Evolutionary conservation across 1,139 yeast species (phyloP).

Genomic region (Ogataea hybrid): DNA sequence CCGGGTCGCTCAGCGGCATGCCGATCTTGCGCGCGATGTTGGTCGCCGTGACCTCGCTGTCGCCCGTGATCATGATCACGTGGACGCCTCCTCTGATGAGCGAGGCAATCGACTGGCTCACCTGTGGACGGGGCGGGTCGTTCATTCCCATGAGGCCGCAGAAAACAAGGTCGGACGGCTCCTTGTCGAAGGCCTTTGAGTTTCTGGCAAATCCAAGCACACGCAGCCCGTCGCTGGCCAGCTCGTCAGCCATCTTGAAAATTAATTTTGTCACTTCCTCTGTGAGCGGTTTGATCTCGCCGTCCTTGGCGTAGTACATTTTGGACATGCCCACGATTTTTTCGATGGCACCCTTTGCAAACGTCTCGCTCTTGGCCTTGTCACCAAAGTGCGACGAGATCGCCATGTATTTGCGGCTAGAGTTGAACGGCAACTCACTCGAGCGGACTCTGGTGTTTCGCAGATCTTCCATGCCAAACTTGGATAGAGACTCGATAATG

Average conservation of each 20-base stretch:
- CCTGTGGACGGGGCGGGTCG: conserved; percentile 94
- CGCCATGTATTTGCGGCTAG: conserved; percentile 87
- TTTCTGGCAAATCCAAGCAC: conserved; percentile 77
- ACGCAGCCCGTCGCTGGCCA: conserved; percentile 85
- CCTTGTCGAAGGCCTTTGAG: conserved; percentile 37
- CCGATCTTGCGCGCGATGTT: conserved; percentile 92
- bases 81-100: conserved; percentile 91
- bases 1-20: conserved; percentile 69
- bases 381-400: conserved; percentile 65
- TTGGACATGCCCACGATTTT: conserved; percentile 62
- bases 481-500: conserved; percentile 66
- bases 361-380: conserved; percentile 52
- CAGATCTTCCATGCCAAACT: conserved; percentile 68
- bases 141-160: conserved; percentile 92
- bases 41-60: conserved; percentile 87
- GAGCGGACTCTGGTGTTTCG: conserved; percentile 59
- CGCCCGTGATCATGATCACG: conserved; percentile 97
- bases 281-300: conserved; percentile 51
- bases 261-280: conserved; percentile 47
- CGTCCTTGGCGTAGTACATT: conserved; percentile 56
- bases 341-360: conserved; percentile 89
- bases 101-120: conserved; percentile 64
- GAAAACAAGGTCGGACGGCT: conserved; percentile 62
- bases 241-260: conserved; percentile 51
- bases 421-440: conserved; percentile 81